Percentiles rank a stretch among this genome's conserved stretches.
These are phyloP conservation scores for Paraglomus occultum DNA, from an alignment of 192 early-diverging fungal species.

Conservation along the genomic window DNA sequence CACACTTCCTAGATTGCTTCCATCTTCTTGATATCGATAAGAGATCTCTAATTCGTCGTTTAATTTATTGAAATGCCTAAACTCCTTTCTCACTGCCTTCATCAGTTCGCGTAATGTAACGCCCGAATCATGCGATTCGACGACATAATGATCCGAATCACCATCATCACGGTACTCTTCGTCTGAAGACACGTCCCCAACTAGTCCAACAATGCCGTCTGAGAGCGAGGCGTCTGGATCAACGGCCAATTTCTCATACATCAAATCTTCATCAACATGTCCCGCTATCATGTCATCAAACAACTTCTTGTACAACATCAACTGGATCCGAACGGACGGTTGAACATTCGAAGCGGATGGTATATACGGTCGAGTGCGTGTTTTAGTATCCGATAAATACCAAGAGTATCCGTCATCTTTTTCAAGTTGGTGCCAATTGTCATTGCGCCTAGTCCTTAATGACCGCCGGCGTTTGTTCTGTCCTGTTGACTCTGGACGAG, in stretches of 20 bases:
- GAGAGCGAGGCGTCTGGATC: constrained; percentile 21
- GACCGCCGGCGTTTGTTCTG: no score
- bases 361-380: background rate
- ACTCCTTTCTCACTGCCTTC: background rate
- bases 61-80: background rate
- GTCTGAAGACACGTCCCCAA: no score
- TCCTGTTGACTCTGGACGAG: background rate
- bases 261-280: background rate
- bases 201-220: background rate
- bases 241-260: background rate
- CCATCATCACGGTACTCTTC: no score
- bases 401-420: no score
- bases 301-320: constrained; percentile 27
- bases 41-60: constrained; percentile 15
- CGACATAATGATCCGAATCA: no score
- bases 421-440: no score
- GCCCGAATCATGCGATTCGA: background rate
- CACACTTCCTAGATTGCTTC: background rate
- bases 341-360: background rate
- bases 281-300: constrained; percentile 17
- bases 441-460: no score
- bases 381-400: constrained; percentile 22
- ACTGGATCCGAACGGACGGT: background rate
- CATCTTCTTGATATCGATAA: constrained; percentile 21
- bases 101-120: constrained; percentile 13